Conservation (phyloP, 2,329 filamentous ascomycete genomes). For the Periconia sp. region DNA sequence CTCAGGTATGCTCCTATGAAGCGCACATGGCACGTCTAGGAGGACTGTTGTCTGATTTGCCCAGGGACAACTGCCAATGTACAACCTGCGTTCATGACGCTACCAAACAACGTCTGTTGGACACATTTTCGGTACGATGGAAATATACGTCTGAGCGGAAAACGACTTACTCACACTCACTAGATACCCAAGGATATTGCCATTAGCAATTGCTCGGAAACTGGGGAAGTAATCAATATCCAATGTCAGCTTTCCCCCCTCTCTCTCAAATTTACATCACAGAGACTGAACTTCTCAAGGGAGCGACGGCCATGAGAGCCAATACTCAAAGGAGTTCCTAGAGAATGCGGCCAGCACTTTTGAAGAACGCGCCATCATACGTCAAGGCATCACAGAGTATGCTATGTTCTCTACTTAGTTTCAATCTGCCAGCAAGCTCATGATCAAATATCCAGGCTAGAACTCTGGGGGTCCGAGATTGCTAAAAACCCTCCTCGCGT, state of each 20-base stretch:
- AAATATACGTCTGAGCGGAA: conserved; percentile 1
- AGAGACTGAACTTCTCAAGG: conserved; percentile 28
- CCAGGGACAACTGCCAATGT: conserved; percentile 74
- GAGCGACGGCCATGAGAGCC: conserved; percentile 67
- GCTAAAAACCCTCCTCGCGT: conserved; percentile 58
- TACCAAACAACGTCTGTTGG: conserved; percentile 68
- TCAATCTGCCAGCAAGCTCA: conserved; percentile 14
- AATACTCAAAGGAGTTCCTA: conserved; percentile 67
- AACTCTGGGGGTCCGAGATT: conserved; percentile 41
- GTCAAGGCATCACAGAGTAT: conserved; percentile 34
- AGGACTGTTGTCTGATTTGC: background rate
- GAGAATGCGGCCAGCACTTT: conserved; percentile 41
- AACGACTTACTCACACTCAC: background rate
- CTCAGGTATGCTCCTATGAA: conserved; percentile 22
- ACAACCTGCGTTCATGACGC: conserved; percentile 66
- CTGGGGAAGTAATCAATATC: conserved; percentile 16
- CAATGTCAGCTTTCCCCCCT: conserved; percentile 19
- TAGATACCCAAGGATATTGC: conserved; percentile 33
- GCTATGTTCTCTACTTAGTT: background rate
- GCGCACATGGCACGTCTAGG: background rate
- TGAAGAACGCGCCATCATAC: conserved; percentile 35
- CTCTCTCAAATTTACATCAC: background rate
- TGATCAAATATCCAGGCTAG: conserved; percentile 28
- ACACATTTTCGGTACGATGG: conserved; percentile 63
- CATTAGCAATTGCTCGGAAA: conserved; percentile 14